phyloP scores from a whole-genome alignment of 2,329 filamentous ascomycete genomes.

The Xylaria sp. region DNA sequence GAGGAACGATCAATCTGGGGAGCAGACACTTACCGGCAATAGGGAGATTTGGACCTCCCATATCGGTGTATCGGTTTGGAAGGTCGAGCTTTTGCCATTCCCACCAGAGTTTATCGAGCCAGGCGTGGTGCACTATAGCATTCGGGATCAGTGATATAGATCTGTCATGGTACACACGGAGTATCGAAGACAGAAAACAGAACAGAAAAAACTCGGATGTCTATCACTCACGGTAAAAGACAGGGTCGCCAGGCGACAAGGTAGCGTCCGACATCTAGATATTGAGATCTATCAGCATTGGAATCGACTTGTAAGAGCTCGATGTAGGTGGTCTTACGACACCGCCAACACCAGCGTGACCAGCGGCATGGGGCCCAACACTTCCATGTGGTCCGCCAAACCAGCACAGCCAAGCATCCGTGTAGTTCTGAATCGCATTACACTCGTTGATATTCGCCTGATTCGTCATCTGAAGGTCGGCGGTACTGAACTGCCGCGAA shows the following conservation, averaged over 20 bases:
- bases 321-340: constrained; percentile 11
- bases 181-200: too few species aligned
- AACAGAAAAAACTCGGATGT: too few species aligned
- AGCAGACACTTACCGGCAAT: constrained; percentile 17
- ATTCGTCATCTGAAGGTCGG: constrained; percentile 18
- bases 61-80: constrained; percentile 42
- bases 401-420: constrained; percentile 29
- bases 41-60: constrained; percentile 40
- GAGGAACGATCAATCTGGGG: background rate
- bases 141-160: too few species aligned
- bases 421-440: constrained; percentile 18
- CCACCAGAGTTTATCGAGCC: constrained; percentile 49
- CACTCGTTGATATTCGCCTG: constrained; percentile 29
- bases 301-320: background rate
- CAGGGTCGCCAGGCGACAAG: constrained; percentile 50
- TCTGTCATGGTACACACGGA: too few species aligned
- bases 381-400: constrained; percentile 19
- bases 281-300: background rate
- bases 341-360: constrained; percentile 27
- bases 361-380: constrained; percentile 22
- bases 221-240: constrained; percentile 42
- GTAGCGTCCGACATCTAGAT: constrained; percentile 36
- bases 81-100: constrained; percentile 46
- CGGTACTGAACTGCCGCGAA: constrained; percentile 17
- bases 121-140: constrained; percentile 45